These are phyloP conservation scores for Didymella keratinophila DNA, from an alignment of 2,329 filamentous ascomycete genomes.

Conservation along the genomic window DNA sequence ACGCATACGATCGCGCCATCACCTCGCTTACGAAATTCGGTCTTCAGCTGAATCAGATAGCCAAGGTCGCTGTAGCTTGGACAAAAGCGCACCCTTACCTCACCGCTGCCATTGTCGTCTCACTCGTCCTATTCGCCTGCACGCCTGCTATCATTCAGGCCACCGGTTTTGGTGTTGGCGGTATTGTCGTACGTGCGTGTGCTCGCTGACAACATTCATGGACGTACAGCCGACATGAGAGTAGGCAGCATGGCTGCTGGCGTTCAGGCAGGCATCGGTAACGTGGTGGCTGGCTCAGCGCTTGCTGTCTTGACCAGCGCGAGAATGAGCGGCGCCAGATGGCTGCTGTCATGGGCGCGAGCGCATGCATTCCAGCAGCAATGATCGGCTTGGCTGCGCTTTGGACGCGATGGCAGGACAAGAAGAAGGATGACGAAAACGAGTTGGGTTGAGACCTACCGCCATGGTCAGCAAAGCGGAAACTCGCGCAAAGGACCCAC, in stretches of 20 bases:
- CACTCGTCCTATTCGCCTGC: neutral
- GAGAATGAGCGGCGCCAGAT: slow-evolving; percentile 35
- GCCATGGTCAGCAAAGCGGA: neutral
- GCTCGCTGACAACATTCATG: neutral
- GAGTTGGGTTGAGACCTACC: neutral
- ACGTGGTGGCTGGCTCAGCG: slow-evolving; percentile 26
- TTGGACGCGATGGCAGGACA: neutral
- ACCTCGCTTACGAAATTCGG: neutral
- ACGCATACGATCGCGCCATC: neutral
- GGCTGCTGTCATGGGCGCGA: slow-evolving; percentile 19
- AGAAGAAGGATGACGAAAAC: neutral
- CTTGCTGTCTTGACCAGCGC: slow-evolving; percentile 38
- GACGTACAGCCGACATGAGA: neutral
- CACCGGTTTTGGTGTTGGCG: neutral
- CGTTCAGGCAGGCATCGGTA: slow-evolving; percentile 33
- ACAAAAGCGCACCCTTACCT: neutral
- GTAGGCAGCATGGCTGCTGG: slow-evolving; percentile 34
- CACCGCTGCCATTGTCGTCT: neutral
- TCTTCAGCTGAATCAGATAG: neutral
- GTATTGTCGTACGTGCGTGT: neutral
- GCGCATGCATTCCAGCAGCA: neutral
- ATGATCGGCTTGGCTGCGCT: neutral
- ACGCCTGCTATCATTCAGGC: neutral
- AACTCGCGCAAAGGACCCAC: too few species aligned
- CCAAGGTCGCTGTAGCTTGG: neutral